Evolutionary conservation across 2,329 filamentous ascomycete genomes (phyloP).

Genomic region (Fonsecaea nubica): DNA sequence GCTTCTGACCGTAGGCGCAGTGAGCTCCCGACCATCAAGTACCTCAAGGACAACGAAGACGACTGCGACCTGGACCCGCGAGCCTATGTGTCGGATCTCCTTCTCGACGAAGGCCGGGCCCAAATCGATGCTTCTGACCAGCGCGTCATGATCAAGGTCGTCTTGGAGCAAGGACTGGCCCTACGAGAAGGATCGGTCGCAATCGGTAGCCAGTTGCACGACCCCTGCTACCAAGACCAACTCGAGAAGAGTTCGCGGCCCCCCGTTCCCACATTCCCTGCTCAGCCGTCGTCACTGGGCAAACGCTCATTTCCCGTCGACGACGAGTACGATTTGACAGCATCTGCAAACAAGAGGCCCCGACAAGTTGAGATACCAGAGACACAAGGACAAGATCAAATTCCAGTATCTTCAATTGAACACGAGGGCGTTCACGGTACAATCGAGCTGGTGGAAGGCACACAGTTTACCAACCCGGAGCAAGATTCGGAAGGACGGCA

Average conservation of each 20-base stretch:
- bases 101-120: conserved; percentile 40
- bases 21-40: conserved; percentile 39
- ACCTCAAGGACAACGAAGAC: conserved; percentile 39
- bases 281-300: conserved; percentile 28
- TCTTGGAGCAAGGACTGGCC: conserved; percentile 37
- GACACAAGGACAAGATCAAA: conserved; percentile 29
- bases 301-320: conserved; percentile 23
- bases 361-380: conserved; percentile 34
- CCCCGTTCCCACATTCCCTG: conserved; percentile 37
- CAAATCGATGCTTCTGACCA: conserved; percentile 38
- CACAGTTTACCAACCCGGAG: conserved; percentile 22
- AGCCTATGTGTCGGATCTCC: conserved; percentile 37
- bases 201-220: conserved; percentile 33
- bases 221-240: conserved; percentile 33
- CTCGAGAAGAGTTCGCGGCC: conserved; percentile 31
- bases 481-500: conserved; percentile 18
- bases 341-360: conserved; percentile 31
- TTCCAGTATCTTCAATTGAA: conserved; percentile 34
- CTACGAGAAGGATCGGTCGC: conserved; percentile 39
- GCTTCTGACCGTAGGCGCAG: conserved; percentile 26
- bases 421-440: conserved; percentile 21
- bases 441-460: conserved; percentile 24
- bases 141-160: conserved; percentile 38
- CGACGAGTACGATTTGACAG: conserved; percentile 15
- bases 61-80: conserved; percentile 41